These are phyloP conservation scores for Colletotrichum phormii DNA, from an alignment of 2,329 filamentous ascomycete species.

Conservation along the genomic window DNA sequence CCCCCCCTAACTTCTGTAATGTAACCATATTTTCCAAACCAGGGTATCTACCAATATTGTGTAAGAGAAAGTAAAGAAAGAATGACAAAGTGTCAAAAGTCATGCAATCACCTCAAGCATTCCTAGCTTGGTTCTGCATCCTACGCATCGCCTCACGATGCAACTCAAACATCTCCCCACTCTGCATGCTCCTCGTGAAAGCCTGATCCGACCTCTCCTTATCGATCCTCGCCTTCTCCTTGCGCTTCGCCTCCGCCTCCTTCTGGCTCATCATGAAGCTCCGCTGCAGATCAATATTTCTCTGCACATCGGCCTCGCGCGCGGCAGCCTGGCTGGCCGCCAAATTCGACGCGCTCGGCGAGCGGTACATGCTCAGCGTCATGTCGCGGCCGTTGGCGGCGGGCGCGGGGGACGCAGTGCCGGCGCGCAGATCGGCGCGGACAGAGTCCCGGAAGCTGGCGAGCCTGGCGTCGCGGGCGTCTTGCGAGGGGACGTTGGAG, in stretches of 20 bases:
- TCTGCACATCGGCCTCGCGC: constrained; percentile 55
- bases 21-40: constrained; percentile 7
- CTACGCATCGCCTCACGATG: constrained; percentile 84
- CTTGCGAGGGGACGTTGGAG: constrained; percentile 54
- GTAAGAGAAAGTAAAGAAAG: neutral
- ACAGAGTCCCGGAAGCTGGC: constrained; percentile 76
- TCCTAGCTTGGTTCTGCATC: constrained; percentile 72
- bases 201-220: constrained; percentile 70
- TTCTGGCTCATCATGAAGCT: constrained; percentile 70
- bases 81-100: neutral
- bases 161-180: constrained; percentile 77
- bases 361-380: constrained; percentile 44
- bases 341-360: constrained; percentile 44
- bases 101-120: constrained; percentile 33
- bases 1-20: neutral
- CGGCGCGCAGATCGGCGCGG: constrained; percentile 68
- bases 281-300: constrained; percentile 66
- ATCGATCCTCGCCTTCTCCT: constrained; percentile 68
- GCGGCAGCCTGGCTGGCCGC: constrained; percentile 39
- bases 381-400: constrained; percentile 50
- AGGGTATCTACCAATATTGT: constrained; percentile 33
- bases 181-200: constrained; percentile 82
- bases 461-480: constrained; percentile 68
- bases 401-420: constrained; percentile 47
- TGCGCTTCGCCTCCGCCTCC: constrained; percentile 70